phyloP scores from a whole-genome alignment of 78 protist genomes.

The Emiliania huxleyi region DNA sequence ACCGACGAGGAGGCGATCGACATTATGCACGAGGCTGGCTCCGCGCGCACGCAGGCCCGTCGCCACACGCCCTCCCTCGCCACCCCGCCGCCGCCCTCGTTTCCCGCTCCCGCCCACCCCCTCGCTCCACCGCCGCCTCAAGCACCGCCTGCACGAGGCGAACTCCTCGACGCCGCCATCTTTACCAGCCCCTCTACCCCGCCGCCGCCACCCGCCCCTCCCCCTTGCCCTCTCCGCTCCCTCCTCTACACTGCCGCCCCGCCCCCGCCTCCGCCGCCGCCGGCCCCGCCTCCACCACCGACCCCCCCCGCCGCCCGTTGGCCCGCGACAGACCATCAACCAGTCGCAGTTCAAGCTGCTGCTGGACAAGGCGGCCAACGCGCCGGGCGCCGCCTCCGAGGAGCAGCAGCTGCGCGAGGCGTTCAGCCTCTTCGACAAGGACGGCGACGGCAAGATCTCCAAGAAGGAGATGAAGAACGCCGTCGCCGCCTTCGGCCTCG shows the following conservation, averaged over 20 bases:
- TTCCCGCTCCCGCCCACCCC: no score
- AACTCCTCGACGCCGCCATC: not conserved
- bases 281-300: not conserved
- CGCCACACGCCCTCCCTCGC: not conserved
- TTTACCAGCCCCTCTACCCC: not conserved
- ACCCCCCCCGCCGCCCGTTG: not conserved
- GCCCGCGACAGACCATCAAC: no score
- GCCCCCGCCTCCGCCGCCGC: not conserved
- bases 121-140: no score
- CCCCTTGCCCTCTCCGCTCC: not conserved
- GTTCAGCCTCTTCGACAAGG: conserved; percentile 72
- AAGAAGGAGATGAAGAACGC: conserved; percentile 63
- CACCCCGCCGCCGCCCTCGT: no score
- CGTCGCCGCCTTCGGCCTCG: not conserved
- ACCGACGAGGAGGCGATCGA: not conserved
- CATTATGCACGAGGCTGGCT: not conserved
- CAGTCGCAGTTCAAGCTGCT: not conserved
- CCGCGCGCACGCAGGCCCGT: not conserved
- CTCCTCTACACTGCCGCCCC: not conserved
- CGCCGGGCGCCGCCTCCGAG: not conserved
- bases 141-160: not conserved
- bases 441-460: conserved; percentile 81
- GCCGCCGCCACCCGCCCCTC: not conserved
- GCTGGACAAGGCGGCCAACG: not conserved
- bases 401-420: conserved; percentile 50